Percentiles rank a stretch among this genome's conserved stretches.
phyloP scores from a whole-genome alignment of 2,329 filamentous ascomycete genomes.

The Sphaerulina populicola region DNA sequence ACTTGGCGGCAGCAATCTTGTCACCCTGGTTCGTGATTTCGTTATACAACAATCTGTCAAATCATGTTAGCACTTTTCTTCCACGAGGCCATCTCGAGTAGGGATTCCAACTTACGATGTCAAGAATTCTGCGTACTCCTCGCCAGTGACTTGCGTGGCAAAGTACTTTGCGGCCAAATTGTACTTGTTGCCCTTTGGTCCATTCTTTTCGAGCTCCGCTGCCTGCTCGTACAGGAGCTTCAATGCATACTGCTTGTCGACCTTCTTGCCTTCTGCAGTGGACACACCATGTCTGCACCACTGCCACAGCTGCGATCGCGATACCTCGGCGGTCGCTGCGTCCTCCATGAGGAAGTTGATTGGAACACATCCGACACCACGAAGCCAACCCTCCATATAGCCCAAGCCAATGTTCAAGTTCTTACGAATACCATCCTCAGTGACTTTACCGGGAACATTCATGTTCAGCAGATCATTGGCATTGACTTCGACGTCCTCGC shows the following conservation, averaged over 20 bases:
- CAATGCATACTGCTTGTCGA: constrained; percentile 87
- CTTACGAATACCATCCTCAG: constrained; percentile 91
- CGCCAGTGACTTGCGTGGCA: constrained; percentile 82
- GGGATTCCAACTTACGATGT: constrained; percentile 55
- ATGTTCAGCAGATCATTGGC: constrained; percentile 93
- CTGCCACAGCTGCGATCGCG: constrained; percentile 90
- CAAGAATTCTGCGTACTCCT: constrained; percentile 96
- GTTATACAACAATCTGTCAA: constrained; percentile 66
- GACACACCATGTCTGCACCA: constrained; percentile 70
- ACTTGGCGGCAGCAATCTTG: constrained; percentile 48
- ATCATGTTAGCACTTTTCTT: not conserved
- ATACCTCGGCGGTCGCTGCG: constrained; percentile 92
- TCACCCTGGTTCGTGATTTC: constrained; percentile 70
- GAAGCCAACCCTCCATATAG: constrained; percentile 98
- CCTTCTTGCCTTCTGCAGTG: constrained; percentile 79
- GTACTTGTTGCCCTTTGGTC: constrained; percentile 82
- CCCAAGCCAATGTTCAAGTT: constrained; percentile 93
- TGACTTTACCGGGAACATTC: constrained; percentile 88
- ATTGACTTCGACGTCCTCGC: constrained; percentile 79
- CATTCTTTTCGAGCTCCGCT: constrained; percentile 63
- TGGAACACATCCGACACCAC: constrained; percentile 88
- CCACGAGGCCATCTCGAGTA: constrained; percentile 16
- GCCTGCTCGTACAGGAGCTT: constrained; percentile 80
- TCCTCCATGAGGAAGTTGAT: constrained; percentile 99
- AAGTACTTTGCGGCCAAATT: constrained; percentile 89